Evolutionary conservation across 768 basidiomycete genomes (phyloP).

Genomic region (Erythrobasidium yunnanense): DNA sequence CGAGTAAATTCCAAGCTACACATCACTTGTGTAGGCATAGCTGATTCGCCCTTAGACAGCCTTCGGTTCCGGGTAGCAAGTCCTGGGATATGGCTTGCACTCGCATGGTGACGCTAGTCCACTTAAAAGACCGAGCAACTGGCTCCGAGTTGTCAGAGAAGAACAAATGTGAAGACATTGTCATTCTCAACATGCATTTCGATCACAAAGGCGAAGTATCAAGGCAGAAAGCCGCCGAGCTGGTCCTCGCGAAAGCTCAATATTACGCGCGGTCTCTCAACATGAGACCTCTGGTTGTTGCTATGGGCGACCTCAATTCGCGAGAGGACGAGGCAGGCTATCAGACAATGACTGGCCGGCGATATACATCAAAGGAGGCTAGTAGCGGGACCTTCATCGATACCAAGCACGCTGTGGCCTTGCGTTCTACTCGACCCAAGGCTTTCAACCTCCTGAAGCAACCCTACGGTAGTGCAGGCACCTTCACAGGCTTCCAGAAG

Average conservation of each 20-base stretch:
- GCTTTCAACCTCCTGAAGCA: background rate
- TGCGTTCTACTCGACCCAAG: background rate
- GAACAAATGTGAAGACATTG: constrained; percentile 25
- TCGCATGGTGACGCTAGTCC: constrained; percentile 39
- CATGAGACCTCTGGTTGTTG: constrained; percentile 33
- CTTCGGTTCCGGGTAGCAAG: constrained; percentile 38
- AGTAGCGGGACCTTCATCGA: constrained; percentile 22
- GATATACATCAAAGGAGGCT: constrained; percentile 3
- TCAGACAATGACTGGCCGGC: constrained; percentile 35
- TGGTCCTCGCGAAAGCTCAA: constrained; percentile 39
- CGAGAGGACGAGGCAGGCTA: constrained; percentile 40
- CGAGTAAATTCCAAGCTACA: constrained; percentile 8
- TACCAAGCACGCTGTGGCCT: constrained; percentile 24
- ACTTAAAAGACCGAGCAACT: background rate
- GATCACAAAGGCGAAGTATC: constrained; percentile 40
- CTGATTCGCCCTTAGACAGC: constrained; percentile 28
- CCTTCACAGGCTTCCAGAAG: constrained; percentile 32
- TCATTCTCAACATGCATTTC: constrained; percentile 42
- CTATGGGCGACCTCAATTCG: constrained; percentile 42
- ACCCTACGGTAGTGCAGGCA: constrained; percentile 31
- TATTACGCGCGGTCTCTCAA: too few species aligned
- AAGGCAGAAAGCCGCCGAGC: constrained; percentile 37
- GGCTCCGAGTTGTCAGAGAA: background rate
- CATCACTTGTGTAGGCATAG: background rate
- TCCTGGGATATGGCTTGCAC: constrained; percentile 42